Conservation (phyloP, 495 filamentous ascomycete species). For the Annulohypoxylon moriforme region DNA sequence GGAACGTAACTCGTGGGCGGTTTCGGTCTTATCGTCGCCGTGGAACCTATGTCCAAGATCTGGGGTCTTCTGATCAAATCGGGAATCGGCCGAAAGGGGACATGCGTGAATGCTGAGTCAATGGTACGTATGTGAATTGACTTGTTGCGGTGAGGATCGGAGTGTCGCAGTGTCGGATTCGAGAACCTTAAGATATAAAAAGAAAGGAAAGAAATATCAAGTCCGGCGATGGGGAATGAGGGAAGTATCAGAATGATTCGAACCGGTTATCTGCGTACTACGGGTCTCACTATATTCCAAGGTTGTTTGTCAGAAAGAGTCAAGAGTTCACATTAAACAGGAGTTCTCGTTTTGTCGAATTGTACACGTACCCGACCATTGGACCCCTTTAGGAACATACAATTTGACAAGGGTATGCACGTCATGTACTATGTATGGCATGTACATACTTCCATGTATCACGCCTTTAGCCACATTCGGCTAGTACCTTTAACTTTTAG, state of each 20-base stretch:
- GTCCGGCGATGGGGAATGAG: slow-evolving; percentile 7
- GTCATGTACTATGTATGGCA: slow-evolving; percentile 17
- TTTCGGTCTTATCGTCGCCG: slow-evolving; percentile 31
- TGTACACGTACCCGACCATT: slow-evolving; percentile 41
- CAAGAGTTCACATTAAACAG: slow-evolving; percentile 33
- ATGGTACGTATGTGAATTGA: slow-evolving; percentile 4
- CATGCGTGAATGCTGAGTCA: slow-evolving; percentile 23
- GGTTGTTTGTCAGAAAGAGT: slow-evolving; percentile 32
- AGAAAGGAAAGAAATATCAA: slow-evolving; percentile 12
- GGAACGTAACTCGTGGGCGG: not conserved
- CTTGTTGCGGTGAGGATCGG: not conserved
- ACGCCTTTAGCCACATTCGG: slow-evolving; percentile 8
- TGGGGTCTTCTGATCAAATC: slow-evolving; percentile 14
- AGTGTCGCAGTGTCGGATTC: not conserved
- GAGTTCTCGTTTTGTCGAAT: slow-evolving; percentile 29
- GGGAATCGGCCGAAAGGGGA: slow-evolving; percentile 28
- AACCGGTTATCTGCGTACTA: slow-evolving; percentile 22
- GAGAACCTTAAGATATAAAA: not conserved
- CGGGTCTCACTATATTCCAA: slow-evolving; percentile 14
- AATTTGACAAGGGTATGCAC: slow-evolving; percentile 19
- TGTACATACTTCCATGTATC: not conserved
- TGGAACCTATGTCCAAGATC: slow-evolving; percentile 14
- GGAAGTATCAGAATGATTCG: slow-evolving; percentile 24
- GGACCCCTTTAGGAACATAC: slow-evolving; percentile 30
- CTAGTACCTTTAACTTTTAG: not conserved